Base-by-base conservation (phyloP, 352 stramenopile species). In the Thalassiosira hispida region DNA sequence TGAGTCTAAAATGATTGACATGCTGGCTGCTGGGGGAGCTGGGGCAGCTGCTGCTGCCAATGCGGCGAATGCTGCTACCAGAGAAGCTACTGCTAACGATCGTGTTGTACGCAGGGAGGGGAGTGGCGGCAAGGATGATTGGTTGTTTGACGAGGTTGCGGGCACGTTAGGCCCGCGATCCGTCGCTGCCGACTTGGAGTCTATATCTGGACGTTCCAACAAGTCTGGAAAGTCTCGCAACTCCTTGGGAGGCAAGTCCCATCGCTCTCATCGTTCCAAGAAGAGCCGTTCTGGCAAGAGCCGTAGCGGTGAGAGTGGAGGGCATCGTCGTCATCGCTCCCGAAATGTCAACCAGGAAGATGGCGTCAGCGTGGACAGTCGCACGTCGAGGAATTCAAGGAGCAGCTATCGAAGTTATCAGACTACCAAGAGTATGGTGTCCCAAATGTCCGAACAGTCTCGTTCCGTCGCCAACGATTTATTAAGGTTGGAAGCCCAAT, bases 401-500 rank as follows among this genome's bases (percentile, higher is more conserved):
- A 72, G 59, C 31, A 85, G 72, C 74, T 76, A 89, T n/a, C 83
- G 90, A 67, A 90, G 79, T 11, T 87, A 91, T 70, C 68, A 84
- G 22, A 90, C 86, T 0, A 93, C 88, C 1, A 85, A 81, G 42
- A 90, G 79, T 18, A 90, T 90, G 73, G 67, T 93, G 6, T 90
- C 79, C 2, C 86, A 92, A 79, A 93, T 93, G 86, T 90, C 70
- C 1, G 84, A 90, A 53, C 81, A 93, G 59, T 88, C 76, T 64
- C 77, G 86, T 29, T 83, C 59, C 60, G 88, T 93, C 25, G 88
- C 88, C 0, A 93, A 93, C 71, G 88, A 93, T 66, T 83, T 93
- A 44, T 46, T 93, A 1, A 55, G 88, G 42, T 57, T 93, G 3
- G 88, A 93, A 64, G 88, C 88, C 65, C 88, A 93, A 49, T 64